phyloP scores from a whole-genome alignment of 2,329 filamentous ascomycete species.

The Arthrinium phaeospermum region DNA sequence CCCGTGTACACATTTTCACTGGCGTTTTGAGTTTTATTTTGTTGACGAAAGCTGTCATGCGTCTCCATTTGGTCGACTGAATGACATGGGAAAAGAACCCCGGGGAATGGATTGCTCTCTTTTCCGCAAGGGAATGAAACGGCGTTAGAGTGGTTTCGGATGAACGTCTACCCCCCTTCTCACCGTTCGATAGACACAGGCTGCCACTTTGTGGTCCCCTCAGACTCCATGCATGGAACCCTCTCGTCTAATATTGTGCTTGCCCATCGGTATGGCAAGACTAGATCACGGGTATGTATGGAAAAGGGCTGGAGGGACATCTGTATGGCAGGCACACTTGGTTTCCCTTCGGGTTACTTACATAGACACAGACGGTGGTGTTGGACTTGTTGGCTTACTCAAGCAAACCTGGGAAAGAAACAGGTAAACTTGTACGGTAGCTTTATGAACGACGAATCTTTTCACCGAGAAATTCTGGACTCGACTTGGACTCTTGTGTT shows the following conservation, averaged over 20 bases:
- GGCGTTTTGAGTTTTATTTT: neutral
- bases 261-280: neutral
- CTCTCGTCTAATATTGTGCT: neutral
- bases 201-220: neutral
- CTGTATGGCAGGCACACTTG: neutral
- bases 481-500: neutral
- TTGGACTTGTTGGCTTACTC: neutral
- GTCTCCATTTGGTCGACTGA: neutral
- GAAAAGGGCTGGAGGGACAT: neutral
- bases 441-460: neutral
- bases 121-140: constrained; percentile 2
- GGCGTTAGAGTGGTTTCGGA: neutral
- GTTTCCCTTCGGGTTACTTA: neutral
- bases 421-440: constrained; percentile 1
- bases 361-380: neutral
- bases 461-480: neutral
- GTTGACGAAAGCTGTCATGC: neutral
- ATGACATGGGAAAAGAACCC: neutral
- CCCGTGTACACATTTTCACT: neutral
- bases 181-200: neutral
- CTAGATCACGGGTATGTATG: neutral
- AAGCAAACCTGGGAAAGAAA: neutral
- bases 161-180: neutral
- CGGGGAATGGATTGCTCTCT: neutral
- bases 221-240: neutral